Evolutionary conservation across 805 yeast species (phyloP), one percentile per base, ranked within the genome.

Genomic region (Cyberlindnera mrakii): DNA sequence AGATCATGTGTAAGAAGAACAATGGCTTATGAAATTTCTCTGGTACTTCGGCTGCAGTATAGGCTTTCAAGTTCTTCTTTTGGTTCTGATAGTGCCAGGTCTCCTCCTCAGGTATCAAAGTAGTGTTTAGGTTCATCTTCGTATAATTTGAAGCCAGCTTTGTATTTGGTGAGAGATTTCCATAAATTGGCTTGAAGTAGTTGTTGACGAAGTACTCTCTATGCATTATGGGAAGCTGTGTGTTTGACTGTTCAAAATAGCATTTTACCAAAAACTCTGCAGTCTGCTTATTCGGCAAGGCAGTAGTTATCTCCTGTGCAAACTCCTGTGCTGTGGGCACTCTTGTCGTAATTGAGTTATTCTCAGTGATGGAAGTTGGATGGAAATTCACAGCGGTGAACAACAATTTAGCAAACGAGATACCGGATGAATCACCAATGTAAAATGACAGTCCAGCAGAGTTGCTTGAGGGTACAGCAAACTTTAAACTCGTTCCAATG

Each of bases 211-310:
- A 89, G 50, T 74, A 77, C 53, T 87, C 95, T 27, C 96, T 72
- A 59, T 90, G 96, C 38, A 89, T 63, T 4, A 90, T 71, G 0
- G 97, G 96, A 23, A 86, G 61, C 59, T 88, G 96, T 2, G 95
- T 70, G 58, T 90, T 89, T 14, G 90, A 77, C 53, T 84, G 89
- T 17, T 84, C 77, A 57, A 90, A 90, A 59, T 74, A 88, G 2
- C 77, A 68, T 31, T 78, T 71, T 8, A 88, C 55, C 35, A 85
- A 71, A 40, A 71, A 68, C 54, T 83, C 78, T 0, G 96, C 96
- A 29, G 78, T 74, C 18, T 70, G 66, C 53, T 85, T 86, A 1
- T 95, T 93, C 18, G 90, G 65, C 10, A 74, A 56, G 0, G 82
- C 79, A 0, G 78, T 72, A 14, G 56, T 52, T 4, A 55, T 40